Evolutionary conservation across 768 basidiomycete species (phyloP), one percentile per base, ranked within the genome.

Genomic region (Clavaria fumosa): DNA sequence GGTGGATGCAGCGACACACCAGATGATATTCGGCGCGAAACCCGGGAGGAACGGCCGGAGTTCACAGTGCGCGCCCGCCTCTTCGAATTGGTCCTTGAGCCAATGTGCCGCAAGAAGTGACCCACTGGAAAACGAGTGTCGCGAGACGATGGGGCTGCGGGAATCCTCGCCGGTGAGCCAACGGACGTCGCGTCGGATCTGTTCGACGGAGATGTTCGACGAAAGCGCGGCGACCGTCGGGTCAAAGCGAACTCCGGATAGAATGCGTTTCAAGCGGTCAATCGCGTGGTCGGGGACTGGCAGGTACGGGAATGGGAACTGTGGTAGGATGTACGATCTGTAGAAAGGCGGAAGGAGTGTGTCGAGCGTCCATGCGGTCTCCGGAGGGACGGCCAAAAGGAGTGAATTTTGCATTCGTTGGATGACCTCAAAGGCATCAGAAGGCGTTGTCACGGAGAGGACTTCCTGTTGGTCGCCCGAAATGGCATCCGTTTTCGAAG

Each of bases 1-100:
- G 32, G 37, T 14, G 5, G 39, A 11, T 37, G 23, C 23, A 5
- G 14, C 19, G 18, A 24, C n/a, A 37, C 63, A 86, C 76, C 88
- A 93, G 40, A 93, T 66, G 31, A 93, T 78, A 50, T 93, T 88
- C 7, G 90, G 89, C 3, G 83, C 67, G 51, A 85, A 90, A 5
- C 81, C 84, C 10, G 30, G 6, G 19, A 76, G 53, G 67, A 89
- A 95, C 0, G 61, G 50, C 47, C 63, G 62, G 20, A 86, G 63
- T 41, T 67, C 64, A 55, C 89, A 93, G 3, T 56, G 56, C 1
- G 84, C 86, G 1, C 90, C 89, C 0, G 74, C 72, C 5, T 62
- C 63, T 58, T 90, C 81, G 36, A 90, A 72, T 36, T 64, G 64
- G 10, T 56, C 62, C 58, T 77, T 81, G 46, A 93, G 65, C 83